A percentile compares a stretch with the other conserved stretches of the same genome.
phyloP scores from a whole-genome alignment of 805 yeast genomes.

The Cyberlindnera euphorbiae region DNA sequence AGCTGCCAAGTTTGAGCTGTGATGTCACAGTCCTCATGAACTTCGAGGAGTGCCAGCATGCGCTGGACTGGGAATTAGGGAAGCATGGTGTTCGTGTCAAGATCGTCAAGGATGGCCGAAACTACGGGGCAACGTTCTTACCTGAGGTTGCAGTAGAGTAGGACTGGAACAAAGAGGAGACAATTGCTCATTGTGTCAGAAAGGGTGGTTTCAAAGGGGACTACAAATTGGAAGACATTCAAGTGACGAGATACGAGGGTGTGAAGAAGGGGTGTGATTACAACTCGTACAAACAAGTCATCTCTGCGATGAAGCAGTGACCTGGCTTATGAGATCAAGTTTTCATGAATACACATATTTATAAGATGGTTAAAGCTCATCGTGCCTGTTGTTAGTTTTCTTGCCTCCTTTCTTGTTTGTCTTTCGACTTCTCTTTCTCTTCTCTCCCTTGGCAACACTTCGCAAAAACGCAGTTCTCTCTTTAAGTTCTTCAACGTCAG shows the following conservation, averaged over 20 bases:
- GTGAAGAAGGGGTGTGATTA: constrained; percentile 39
- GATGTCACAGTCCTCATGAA: constrained; percentile 61
- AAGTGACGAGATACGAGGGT: constrained; percentile 54
- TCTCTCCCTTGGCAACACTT: constrained; percentile 21
- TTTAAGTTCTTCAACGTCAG: constrained; percentile 18
- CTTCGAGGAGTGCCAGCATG: constrained; percentile 47
- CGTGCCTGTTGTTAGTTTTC: no score
- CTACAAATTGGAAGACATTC: constrained; percentile 33
- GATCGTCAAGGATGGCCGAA: constrained; percentile 37
- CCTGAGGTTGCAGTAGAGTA: constrained; percentile 91
- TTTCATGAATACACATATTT: no score
- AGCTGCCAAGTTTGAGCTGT: constrained; percentile 43
- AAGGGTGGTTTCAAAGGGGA: constrained; percentile 57
- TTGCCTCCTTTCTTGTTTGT: neutral
- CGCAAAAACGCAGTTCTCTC: constrained; percentile 16
- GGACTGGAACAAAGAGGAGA: constrained; percentile 70
- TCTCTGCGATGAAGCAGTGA: neutral
- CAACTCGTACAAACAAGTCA: constrained; percentile 29
- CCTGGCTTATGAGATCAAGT: no score
- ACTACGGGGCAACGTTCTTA: constrained; percentile 71
- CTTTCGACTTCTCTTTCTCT: constrained; percentile 13
- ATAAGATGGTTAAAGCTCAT: no score
- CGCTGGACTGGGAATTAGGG: constrained; percentile 78
- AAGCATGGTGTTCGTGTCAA: constrained; percentile 69
- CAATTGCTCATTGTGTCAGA: constrained; percentile 61